Evolutionary conservation across 1,284 basidiomycete species (phyloP), one percentile per base, ranked within the genome.

Genomic region (Marasmius sp.): DNA sequence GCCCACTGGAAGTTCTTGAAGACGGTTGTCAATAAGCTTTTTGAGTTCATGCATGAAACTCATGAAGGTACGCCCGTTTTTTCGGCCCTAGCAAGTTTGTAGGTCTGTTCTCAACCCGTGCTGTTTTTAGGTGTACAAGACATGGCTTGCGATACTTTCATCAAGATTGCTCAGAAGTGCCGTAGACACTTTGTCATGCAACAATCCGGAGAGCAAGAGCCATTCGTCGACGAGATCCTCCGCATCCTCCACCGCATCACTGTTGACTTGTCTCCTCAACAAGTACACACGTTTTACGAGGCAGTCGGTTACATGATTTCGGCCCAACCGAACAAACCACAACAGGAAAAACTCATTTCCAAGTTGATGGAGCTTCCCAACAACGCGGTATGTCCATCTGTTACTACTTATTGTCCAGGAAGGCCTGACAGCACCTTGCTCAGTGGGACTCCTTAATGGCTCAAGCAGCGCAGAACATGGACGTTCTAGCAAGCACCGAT

Each of bases 1-100:
- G 97, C 97, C 22, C 97, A 99, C 75, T 99, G 97, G 97, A 99
- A 98, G 80, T 99, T 99, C 87, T 81, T 99, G 74, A 99, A 99
- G 84, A 99, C 97, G 3, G 97, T 99, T 56, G 97, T 99, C 67
- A 99, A 99, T 82, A 99, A 99, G 79, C 83, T 99, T 18, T 99
- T 99, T 76, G 97, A 99, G 76, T 99, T 99, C 75, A 99, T 99
- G 96, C 97, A 99, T 78, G 97, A 99, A 80, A 98, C 95, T 0
- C 97, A 99, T 72, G 97, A 99, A 81, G 96, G 95, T 88, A 63
- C 60, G 75, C 20, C 52, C 16, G 9, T 54, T 64, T 43, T 34
- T 59, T 55, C 49, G 43, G 59, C 22, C 22, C 50, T 36, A 59
- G 50, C 50, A 16, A 54, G 27, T 5, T 5, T 27, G 27, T 27